Conservation (phyloP, 805 yeast genomes). For the Yamadazyma insecticola region DNA sequence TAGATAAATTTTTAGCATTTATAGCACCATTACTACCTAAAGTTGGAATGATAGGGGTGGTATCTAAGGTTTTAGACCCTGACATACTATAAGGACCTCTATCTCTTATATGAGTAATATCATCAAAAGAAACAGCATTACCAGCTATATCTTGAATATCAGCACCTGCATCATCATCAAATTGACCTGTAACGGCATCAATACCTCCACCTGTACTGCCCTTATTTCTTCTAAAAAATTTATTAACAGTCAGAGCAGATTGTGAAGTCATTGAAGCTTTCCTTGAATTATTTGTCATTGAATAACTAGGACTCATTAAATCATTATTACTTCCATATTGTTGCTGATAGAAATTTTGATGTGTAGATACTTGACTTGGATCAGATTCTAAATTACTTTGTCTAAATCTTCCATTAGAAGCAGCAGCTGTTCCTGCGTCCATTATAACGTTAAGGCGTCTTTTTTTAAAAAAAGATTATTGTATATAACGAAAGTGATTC, state of each 20-base stretch:
- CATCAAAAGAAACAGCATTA: constrained; percentile 53
- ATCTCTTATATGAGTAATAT: constrained; percentile 58
- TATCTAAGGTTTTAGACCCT: constrained; percentile 37
- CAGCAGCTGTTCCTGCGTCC: constrained; percentile 20
- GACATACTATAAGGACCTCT: constrained; percentile 60
- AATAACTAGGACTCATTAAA: constrained; percentile 6
- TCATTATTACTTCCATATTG: constrained; percentile 4
- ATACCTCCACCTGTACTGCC: constrained; percentile 17
- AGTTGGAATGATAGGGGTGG: constrained; percentile 76
- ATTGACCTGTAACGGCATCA: constrained; percentile 19
- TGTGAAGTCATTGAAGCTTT: constrained; percentile 37
- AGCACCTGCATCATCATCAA: constrained; percentile 35
- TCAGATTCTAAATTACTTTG: not conserved
- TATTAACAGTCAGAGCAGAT: constrained; percentile 33
- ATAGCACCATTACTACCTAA: constrained; percentile 29
- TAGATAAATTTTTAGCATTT: constrained; percentile 32
- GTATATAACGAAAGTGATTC: too few relatives aligned
- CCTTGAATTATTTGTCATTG: constrained; percentile 15
- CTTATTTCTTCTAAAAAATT: constrained; percentile 39
- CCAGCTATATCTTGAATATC: constrained; percentile 32
- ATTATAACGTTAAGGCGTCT: constrained; percentile 6
- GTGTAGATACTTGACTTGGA: constrained; percentile 3
- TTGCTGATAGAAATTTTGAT: constrained; percentile 8
- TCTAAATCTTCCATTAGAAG: constrained; percentile 2
- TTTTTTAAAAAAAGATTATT: too few relatives aligned